Conservation (phyloP, 129 eudicot species). For the Arctium minus region DNA sequence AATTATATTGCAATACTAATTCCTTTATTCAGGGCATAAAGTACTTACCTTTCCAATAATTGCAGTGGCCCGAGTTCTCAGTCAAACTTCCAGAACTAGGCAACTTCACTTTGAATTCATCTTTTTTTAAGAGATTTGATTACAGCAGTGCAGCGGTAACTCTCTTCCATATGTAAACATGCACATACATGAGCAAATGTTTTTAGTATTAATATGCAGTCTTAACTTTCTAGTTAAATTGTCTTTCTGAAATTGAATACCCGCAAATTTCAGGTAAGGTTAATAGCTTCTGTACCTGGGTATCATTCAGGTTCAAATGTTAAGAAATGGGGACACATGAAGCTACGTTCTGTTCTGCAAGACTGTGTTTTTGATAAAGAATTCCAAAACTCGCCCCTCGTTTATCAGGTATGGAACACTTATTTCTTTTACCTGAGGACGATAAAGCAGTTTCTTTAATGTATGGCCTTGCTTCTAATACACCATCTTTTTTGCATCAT, state of each 20-base stretch:
- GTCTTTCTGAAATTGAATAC: neutral
- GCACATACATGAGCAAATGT: neutral
- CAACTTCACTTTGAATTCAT: conserved; percentile 51
- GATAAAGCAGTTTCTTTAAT: neutral
- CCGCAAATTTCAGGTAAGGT: conserved; percentile 66
- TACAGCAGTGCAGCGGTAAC: conserved; percentile 81
- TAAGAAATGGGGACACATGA: conserved; percentile 98
- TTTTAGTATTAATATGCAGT: neutral
- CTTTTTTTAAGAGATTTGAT: conserved; percentile 84
- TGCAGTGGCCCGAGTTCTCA: conserved; percentile 85
- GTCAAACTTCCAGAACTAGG: conserved; percentile 56
- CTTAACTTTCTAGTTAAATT: neutral
- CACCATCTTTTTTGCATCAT: conserved; percentile 8
- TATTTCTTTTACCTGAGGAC: neutral
- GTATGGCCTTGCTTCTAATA: neutral
- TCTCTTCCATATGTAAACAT: neutral
- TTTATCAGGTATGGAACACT: conserved; percentile 69
- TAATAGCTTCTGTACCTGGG: conserved; percentile 96
- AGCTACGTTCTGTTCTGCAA: conserved; percentile 76
- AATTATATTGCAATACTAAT: neutral
- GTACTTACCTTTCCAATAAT: conserved; percentile 4
- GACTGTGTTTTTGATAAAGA: conserved; percentile 63
- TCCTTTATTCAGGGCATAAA: neutral
- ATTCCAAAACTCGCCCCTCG: conserved; percentile 76
- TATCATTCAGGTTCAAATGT: conserved; percentile 84